Evolutionary conservation across 768 basidiomycete genomes (phyloP), one percentile per base, ranked within the genome.

Genomic region (Collybia sp.): DNA sequence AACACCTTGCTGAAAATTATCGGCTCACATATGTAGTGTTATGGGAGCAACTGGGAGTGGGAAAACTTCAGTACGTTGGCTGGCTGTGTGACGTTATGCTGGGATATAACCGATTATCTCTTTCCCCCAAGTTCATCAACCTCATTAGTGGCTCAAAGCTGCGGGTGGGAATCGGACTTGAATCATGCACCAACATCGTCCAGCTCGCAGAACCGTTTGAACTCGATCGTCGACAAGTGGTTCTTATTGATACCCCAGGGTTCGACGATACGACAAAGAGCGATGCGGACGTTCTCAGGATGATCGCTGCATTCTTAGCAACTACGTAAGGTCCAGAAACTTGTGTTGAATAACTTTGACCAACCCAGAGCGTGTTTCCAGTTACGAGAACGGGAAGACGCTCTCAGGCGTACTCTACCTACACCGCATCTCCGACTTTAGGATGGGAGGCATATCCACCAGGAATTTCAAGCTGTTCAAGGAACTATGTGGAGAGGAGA

Each of bases 191-290:
- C 0, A 63, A 57, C 39, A 61, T 62, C 10, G 71, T 82, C 1
- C 66, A 72, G 44, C 58, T 68, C 2, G 64, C 73, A 0, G 49
- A 64, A 8, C 60, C 72, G 0, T 77, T 80, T 53, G 50, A 60
- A 17, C 55, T 78, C 11, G 69, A 74, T 35, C 74, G 69, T 2
- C 59, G 58, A 9, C 54, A 45, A 12, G 64, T 81, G 32, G 70
- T 62, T 0, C 56, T 83, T 13, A 70, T 83, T 38, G 81, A 82
- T 50, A 82, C 80, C 0, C 80, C 80, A 0, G 80, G 80, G 5
- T 82, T 81, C 46, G 80, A 80, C 48, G 78, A 81, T 52, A 74
- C 77, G 2, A 65, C 58, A 2, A 65, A 63, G 40, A 73, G 67
- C 39, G 78, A 79, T 43, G 65, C 70, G 0, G 73, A 73, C 12